Evolutionary conservation across 108 stramenopile species (phyloP).

Genomic region (Conticribra guillardii): DNA sequence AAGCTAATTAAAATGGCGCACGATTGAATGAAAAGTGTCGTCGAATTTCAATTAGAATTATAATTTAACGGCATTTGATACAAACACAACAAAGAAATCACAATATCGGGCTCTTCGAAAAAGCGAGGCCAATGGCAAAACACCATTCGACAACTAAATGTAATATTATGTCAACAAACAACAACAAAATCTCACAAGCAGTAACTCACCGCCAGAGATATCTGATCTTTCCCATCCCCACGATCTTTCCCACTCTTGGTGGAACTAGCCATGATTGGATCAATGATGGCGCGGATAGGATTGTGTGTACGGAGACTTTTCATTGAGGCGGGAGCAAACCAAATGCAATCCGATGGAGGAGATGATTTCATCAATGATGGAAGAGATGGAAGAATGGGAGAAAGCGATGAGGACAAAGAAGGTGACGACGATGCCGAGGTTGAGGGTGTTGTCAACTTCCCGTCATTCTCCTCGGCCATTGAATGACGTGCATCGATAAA

Average conservation of each 20-base stretch:
- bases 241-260: constrained; percentile 55
- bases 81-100: no score
- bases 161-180: no score
- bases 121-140: no score
- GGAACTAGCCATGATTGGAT: constrained; percentile 68
- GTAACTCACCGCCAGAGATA: constrained; percentile 86
- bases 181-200: no score
- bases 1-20: constrained; percentile 46
- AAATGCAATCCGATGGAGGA: constrained; percentile 5
- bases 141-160: no score
- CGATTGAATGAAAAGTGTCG: constrained; percentile 2
- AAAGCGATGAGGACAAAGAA: background rate
- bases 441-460: constrained; percentile 4
- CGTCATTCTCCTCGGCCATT: no score
- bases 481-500: no score
- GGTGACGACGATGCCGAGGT: constrained; percentile 13
- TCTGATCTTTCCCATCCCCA: constrained; percentile 72
- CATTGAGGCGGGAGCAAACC: constrained; percentile 62
- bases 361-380: background rate
- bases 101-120: no score
- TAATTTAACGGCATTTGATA: background rate
- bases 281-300: constrained; percentile 87
- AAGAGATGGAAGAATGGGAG: constrained; percentile 1
- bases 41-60: constrained; percentile 1
- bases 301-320: constrained; percentile 78